Evolutionary conservation across 352 stramenopile genomes (phyloP), one percentile per base, ranked within the genome.

Genomic region (Phytophthora crassamura): DNA sequence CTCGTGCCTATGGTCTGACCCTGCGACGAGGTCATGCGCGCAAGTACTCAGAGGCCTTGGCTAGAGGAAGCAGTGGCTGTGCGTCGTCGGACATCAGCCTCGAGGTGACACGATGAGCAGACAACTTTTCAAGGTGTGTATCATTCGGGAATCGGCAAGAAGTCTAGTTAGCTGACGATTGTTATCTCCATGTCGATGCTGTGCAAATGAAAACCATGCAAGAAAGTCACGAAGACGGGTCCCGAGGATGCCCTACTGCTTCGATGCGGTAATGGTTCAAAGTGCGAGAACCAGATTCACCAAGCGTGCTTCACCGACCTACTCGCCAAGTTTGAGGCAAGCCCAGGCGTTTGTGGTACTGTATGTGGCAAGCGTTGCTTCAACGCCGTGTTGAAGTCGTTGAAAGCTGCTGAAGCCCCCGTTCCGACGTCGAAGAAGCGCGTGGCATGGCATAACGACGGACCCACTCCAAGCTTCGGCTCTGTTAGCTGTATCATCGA

Each of bases 271-370:
- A 39, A 28, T 22, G 7, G 14, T 2, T 16, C 14, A 11, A 57
- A 57, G 49, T 57, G 49, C 30, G 5, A 38, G 16, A 46, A 57
- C 34, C 35, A 47, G n/a, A 57, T 46, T 15, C 48, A 46, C 20
- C 34, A 35, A 14, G 48, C 48, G 3, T 56, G 48, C 22, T 56
- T 56, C 14, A 5, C 33, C 4, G 14, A 45, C 35, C 6, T 57
- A 8, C 14, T 47, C 4, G 22, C 18, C 8, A 14, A 5, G 20
- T 57, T 46, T 47, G 49, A 9, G n/a, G n/a, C n/a, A 12, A 28
- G 18, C 14, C 28, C 45, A 12, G 38, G 15, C 8, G 36, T 56
- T 22, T 3, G 25, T 5, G 20, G 3, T 18, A 7, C 5, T 12
- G 47, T 55, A 5, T 55, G 33, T 6, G 47, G 47, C 5, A 55